Evolutionary conservation across 129 eudicot species (phyloP), one percentile per base, ranked within the genome.

Genomic region (Glebionis coronaria): DNA sequence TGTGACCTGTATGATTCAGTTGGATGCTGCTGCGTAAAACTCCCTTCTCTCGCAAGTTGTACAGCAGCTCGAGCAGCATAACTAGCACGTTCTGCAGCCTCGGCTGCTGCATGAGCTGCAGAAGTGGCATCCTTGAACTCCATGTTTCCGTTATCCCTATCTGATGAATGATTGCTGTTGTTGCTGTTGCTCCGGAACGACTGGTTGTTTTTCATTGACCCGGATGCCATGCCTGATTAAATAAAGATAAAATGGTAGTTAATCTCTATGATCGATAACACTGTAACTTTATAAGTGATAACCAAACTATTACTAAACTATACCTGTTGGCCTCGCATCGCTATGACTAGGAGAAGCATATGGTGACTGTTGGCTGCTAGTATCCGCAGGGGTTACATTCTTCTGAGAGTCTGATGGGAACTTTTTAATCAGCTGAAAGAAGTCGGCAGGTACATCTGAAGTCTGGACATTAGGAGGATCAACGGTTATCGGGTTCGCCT

Each of bases 61-160:
- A 90, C 96, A 67, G 98, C 98, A 50, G 98, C 98, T 76, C 88
- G 80, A 71, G 96, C 96, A 19, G 98, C 98, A 68, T 80, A 71
- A 72, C 98, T 92, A 49, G 98, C 98, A n/a, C 81, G 85, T 73
- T 86, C 96, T 56, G 98, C 96, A 61, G 91, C 79, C 80, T 83
- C 96, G 7, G 96, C 96, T 71, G 98, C 98, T 23, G 96, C 96
- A 61, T 86, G 95, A 68, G 98, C 98, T 45, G 98, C 98, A 57
- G 98, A 85, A n/a, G 85, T 80, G 6, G 98, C 98, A 80, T 92
- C 96, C 79, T 80, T 92, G 65, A 84, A 92, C 60, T 82, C 98
- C 89, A 84, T 82, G 47, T 23, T 23, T 23, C 2, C 25, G 25
- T 23, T 23, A 23, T 45, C 14, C 35, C 0, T 29, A 29, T 29